Percentiles rank a stretch among this genome's conserved stretches.
Evolutionary conservation across 2,329 filamentous ascomycete species (phyloP).

Genomic region (Gaeumannomyces tritici): DNA sequence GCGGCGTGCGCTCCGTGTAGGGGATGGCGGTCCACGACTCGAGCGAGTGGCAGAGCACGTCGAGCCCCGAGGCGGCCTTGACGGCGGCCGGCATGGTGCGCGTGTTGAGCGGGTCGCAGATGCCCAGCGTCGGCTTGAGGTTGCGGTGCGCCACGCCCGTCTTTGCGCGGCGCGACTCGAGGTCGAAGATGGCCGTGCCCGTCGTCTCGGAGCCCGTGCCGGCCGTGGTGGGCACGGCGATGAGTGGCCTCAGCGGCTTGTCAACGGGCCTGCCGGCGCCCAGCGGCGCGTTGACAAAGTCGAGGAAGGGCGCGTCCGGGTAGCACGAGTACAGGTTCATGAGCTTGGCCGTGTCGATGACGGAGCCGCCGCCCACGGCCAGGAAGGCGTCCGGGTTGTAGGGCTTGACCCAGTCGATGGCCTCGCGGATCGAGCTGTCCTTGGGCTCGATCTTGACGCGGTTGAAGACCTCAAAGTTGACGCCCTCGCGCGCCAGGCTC

Average conservation of each 20-base stretch:
- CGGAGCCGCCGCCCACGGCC: constrained; percentile 84
- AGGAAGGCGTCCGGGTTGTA: constrained; percentile 81
- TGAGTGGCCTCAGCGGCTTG: constrained; percentile 60
- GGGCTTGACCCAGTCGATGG: constrained; percentile 76
- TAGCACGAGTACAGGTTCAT: constrained; percentile 96
- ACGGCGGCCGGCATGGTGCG: constrained; percentile 92
- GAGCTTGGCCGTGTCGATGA: constrained; percentile 96
- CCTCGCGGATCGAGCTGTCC: constrained; percentile 85
- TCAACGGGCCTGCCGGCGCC: constrained; percentile 74
- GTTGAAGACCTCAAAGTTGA: constrained; percentile 74
- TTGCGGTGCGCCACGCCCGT: constrained; percentile 94
- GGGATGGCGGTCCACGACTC: constrained; percentile 98
- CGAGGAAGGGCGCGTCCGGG: constrained; percentile 86
- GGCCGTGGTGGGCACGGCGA: constrained; percentile 78
- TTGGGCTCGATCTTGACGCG: constrained; percentile 83
- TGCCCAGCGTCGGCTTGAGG: constrained; percentile 88
- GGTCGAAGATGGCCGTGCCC: constrained; percentile 94
- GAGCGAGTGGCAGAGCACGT: constrained; percentile 89
- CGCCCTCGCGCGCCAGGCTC: constrained; percentile 65
- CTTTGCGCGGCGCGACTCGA: constrained; percentile 82
- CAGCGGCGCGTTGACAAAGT: constrained; percentile 94
- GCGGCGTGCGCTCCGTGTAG: constrained; percentile 73
- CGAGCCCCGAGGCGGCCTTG: constrained; percentile 81
- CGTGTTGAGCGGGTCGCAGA: constrained; percentile 81
- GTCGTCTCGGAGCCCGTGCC: constrained; percentile 91